phyloP scores from a whole-genome alignment of 352 stramenopile genomes.

The Pythium grandisporangium region DNA sequence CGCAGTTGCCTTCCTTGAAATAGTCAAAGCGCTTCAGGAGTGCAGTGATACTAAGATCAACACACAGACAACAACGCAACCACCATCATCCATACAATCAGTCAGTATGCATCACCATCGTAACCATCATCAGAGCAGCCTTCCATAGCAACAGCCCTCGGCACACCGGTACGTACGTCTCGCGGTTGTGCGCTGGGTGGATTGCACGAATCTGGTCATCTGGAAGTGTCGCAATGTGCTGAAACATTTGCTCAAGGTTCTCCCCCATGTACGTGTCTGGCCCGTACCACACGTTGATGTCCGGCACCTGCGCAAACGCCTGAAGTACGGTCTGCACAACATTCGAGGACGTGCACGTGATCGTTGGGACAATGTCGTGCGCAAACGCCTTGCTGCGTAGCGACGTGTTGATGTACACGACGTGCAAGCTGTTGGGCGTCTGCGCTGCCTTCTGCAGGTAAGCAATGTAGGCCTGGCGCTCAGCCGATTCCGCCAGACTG shows the following conservation, averaged over 20 bases:
- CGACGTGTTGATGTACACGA: constrained; percentile 98
- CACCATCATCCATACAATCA: too few species aligned
- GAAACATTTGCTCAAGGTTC: constrained; percentile 94
- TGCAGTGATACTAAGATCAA: constrained; percentile 58
- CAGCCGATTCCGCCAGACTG: constrained; percentile 91
- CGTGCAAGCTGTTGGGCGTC: constrained; percentile 89
- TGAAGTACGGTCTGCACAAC: constrained; percentile 96
- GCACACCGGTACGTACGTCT: too few species aligned
- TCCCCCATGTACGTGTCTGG: constrained; percentile 98
- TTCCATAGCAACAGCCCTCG: too few species aligned
- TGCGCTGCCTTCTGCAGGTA: constrained; percentile 88
- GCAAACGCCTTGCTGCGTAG: constrained; percentile 94
- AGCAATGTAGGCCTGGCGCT: constrained; percentile 88
- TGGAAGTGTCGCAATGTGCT: constrained; percentile 63
- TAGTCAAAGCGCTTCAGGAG: constrained; percentile 89
- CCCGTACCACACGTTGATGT: constrained; percentile 88
- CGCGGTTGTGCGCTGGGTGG: constrained; percentile 76
- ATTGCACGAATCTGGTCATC: constrained; percentile 81
- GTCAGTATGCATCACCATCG: too few species aligned
- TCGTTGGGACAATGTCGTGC: constrained; percentile 92
- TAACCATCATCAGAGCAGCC: too few species aligned
- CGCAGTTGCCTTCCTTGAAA: constrained; percentile 95
- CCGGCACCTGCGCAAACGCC: constrained; percentile 87
- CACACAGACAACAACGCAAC: too few species aligned
- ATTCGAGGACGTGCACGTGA: constrained; percentile 96